Evolutionary conservation across 139 green algal genomes (phyloP), one percentile per base, ranked within the genome.

Genomic region (Bryopsis sp.): DNA sequence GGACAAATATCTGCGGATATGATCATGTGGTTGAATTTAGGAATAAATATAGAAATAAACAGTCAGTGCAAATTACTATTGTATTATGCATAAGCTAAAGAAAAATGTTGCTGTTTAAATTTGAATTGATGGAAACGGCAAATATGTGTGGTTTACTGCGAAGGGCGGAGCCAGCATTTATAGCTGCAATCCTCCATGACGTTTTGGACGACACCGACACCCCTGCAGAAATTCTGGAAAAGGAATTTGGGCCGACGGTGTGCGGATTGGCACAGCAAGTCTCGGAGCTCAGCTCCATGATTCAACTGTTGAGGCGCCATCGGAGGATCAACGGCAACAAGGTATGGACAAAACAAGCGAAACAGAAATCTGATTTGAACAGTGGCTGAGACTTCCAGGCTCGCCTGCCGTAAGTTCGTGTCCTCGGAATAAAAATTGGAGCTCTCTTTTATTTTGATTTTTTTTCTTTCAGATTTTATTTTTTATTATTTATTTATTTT

Each of bases 101-200:
- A 15, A n/a, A 64, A 8, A 39, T 34, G 24, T 8, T 64, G 8
- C 26, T 39, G 8, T 22, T n/a, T 34, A 32, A n/a, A 64, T 7
- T 39, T 64, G 26, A 7, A 7, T 15, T 64, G 57, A 8, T 39
- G 26, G 7, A 32, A 34, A 64, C 8, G 8, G 8, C 8, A 28
- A n/a, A 64, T 32, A 34, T 64, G 57, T n/a, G 26, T 64, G 57
- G n/a, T 39, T 32, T 64, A 28, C 26, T 39, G 7, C 57, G 70
- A 79, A 92, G 88, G 67, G 79, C 87, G 24, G 77, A 88, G 63
- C 64, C 81, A 15, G 85, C 89, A 2, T 82, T 97, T 32, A 76
- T 91, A 39, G 86, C 88, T 3, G 90, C 89, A 5, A 58, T 98
- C 58, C 82, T 98, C 72, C 93, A 97, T 60, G 93, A 97, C 58